These are phyloP conservation scores for Lenwebbia sp. DNA, from an alignment of 345 rosid genomes.

Conservation along the genomic window DNA sequence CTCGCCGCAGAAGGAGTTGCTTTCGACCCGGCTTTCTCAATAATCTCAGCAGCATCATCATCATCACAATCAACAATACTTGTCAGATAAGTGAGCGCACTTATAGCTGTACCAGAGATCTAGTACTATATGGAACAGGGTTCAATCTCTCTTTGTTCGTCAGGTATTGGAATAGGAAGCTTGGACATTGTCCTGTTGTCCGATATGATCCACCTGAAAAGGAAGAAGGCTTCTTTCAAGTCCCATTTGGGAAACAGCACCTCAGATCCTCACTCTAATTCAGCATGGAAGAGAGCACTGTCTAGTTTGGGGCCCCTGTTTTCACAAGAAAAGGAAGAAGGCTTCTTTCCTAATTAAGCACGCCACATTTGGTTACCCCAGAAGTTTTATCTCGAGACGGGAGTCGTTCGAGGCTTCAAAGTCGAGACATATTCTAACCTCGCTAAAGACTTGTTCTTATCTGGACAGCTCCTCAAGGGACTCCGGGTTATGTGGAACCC, in stretches of 20 bases:
- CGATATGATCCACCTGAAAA: not conserved
- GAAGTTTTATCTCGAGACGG: not conserved
- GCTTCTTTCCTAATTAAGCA: not conserved
- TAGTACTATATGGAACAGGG: not conserved
- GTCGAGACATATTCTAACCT: not conserved
- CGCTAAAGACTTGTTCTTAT: not conserved
- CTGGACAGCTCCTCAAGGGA: not conserved
- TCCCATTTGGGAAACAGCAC: not conserved
- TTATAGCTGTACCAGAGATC: not conserved
- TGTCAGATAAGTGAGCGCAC: not conserved
- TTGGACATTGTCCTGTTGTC: not conserved
- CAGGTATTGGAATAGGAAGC: not conserved
- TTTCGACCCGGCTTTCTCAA: not conserved
- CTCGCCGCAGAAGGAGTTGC: not conserved
- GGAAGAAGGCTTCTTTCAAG: not conserved
- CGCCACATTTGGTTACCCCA: not conserved
- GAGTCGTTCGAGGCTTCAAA: fast-evolving
- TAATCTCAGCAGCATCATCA: not conserved
- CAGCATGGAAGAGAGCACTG: not conserved
- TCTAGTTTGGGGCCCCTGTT: not conserved
- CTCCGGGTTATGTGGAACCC: not conserved
- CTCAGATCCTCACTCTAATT: not conserved
- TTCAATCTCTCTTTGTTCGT: not conserved
- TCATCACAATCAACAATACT: not conserved
- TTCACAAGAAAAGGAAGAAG: not conserved